Conservation (phyloP, 2,329 filamentous ascomycete genomes). For the Sporothrix pseudoabietina region DNA sequence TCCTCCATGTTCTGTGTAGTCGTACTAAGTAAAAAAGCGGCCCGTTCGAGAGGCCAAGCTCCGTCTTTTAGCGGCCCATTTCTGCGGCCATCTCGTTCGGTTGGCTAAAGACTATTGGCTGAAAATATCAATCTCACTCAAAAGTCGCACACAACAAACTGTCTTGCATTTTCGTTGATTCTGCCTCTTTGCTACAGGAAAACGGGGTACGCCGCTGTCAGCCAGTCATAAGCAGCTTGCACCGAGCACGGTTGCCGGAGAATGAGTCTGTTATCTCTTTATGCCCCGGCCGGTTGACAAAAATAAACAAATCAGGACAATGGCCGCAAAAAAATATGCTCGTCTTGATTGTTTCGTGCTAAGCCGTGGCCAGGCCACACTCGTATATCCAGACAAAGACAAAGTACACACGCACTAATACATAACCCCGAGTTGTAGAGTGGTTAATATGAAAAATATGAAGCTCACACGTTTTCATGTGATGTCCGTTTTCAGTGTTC, state of each 20-base stretch:
- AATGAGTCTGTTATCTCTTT: not conserved
- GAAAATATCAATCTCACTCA: not conserved
- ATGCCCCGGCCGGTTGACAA: not conserved
- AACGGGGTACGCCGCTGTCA: not conserved
- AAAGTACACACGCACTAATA: not conserved
- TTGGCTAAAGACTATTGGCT: not conserved
- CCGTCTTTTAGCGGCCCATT: conserved; percentile 1
- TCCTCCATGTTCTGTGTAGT: not conserved
- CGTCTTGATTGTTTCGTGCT: not conserved
- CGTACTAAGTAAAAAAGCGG: not conserved
- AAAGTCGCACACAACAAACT: not conserved
- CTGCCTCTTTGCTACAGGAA: not conserved
- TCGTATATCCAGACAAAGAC: not conserved
- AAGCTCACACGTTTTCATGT: conserved; percentile 13
- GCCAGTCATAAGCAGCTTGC: not conserved
- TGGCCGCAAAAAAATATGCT: not conserved
- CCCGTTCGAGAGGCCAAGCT: not conserved
- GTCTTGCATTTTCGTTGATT: conserved; percentile 7
- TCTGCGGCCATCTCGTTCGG: conserved; percentile 6
- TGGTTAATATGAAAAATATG: conserved; percentile 27
- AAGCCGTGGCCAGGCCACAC: not conserved
- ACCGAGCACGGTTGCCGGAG: not conserved
- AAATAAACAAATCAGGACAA: not conserved
- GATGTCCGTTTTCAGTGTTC: conserved; percentile 3
- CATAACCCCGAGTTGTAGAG: conserved; percentile 14